Conservation (phyloP, 2,329 filamentous ascomycete genomes). For the Ascomycota sp. region DNA sequence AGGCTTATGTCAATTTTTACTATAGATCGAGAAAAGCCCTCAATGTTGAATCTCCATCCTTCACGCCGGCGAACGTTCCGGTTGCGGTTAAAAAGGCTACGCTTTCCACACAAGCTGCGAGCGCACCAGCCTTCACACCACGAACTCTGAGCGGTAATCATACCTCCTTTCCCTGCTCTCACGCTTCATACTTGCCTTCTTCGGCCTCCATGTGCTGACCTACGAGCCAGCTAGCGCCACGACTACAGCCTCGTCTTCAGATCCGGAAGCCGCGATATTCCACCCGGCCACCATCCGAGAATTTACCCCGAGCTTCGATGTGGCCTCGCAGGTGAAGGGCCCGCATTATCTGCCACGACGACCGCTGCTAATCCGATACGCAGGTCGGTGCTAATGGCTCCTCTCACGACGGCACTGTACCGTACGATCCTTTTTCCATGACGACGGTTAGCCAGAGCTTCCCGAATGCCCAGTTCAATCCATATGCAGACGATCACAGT, state of each 20-base stretch:
- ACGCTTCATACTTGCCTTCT: background rate
- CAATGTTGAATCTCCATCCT: constrained; percentile 90
- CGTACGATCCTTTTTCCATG: constrained; percentile 43
- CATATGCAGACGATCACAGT: constrained; percentile 53
- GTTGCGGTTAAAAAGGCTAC: constrained; percentile 41
- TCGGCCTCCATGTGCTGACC: background rate
- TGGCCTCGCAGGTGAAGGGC: constrained; percentile 23
- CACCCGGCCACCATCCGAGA: constrained; percentile 35
- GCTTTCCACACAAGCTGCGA: constrained; percentile 78
- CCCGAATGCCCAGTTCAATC: constrained; percentile 37
- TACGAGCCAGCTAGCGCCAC: constrained; percentile 12
- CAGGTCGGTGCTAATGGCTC: constrained; percentile 24
- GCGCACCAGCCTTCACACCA: constrained; percentile 66
- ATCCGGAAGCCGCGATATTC: constrained; percentile 23
- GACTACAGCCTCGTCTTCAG: constrained; percentile 16
- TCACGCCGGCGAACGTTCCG: constrained; percentile 43
- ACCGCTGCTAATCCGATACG: background rate
- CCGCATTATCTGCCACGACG: background rate
- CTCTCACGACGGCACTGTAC: constrained; percentile 18
- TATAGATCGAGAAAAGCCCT: constrained; percentile 46
- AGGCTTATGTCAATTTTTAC: background rate
- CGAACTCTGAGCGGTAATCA: constrained; percentile 27
- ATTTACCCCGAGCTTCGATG: constrained; percentile 36
- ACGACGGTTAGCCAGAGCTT: constrained; percentile 28
- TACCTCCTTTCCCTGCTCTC: background rate